These are phyloP conservation scores for Rasamsonia emersonii DNA, from an alignment of 2,329 filamentous ascomycete species.

Conservation along the genomic window DNA sequence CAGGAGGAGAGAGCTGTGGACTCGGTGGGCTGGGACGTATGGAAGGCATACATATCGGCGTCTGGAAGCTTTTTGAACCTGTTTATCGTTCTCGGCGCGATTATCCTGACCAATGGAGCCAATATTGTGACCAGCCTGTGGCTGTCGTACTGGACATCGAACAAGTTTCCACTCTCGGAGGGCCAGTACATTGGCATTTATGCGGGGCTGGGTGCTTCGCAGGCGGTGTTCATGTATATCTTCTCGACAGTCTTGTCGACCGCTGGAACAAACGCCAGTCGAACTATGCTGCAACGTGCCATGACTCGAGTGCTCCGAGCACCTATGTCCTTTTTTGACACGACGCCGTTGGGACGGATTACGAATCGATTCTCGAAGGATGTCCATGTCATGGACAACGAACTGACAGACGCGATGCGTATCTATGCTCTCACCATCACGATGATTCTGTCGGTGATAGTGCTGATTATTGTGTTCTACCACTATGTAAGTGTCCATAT, in stretches of 20 bases:
- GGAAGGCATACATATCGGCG: constrained; percentile 66
- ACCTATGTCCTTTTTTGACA: constrained; percentile 89
- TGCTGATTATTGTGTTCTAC: constrained; percentile 89
- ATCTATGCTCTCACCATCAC: constrained; percentile 85
- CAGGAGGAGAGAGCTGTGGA: constrained; percentile 55
- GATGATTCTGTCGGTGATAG: constrained; percentile 75
- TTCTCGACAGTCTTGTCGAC: constrained; percentile 74
- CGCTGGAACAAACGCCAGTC: constrained; percentile 72
- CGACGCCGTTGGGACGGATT: constrained; percentile 87
- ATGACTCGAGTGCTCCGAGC: constrained; percentile 64
- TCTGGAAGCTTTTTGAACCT: constrained; percentile 59
- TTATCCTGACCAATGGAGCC: constrained; percentile 66
- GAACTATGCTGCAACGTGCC: constrained; percentile 69
- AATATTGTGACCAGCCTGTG: constrained; percentile 86
- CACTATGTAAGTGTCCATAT: constrained; percentile 49
- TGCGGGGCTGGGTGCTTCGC: constrained; percentile 60
- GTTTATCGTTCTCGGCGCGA: constrained; percentile 52
- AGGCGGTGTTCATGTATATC: constrained; percentile 67
- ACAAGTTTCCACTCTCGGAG: constrained; percentile 58
- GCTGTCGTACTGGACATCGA: constrained; percentile 87
- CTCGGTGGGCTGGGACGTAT: constrained; percentile 73
- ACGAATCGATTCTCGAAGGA: constrained; percentile 95
- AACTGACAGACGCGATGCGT: constrained; percentile 75
- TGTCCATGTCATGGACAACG: constrained; percentile 95
- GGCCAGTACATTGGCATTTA: constrained; percentile 64